Conservation (phyloP, 208 protist species). For the Trypanosomatidae sp. region DNA sequence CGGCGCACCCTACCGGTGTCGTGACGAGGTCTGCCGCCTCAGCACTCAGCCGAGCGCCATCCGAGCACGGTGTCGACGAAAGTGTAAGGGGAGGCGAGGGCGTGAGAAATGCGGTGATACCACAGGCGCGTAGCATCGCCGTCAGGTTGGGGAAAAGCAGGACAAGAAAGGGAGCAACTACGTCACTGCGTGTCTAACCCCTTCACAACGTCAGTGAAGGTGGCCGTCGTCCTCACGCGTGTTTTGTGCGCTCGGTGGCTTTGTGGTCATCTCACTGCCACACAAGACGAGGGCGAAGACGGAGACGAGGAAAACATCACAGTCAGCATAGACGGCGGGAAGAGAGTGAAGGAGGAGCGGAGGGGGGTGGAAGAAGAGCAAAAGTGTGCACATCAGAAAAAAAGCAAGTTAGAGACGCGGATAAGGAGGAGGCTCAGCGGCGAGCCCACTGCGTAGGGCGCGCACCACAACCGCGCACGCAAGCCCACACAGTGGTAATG, state of each 20-base stretch:
- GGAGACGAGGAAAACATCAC: background rate
- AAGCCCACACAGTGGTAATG: background rate
- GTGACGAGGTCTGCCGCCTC: background rate
- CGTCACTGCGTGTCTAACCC: background rate
- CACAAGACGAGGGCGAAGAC: background rate
- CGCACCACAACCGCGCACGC: background rate
- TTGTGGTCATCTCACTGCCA: background rate
- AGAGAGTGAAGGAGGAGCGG: background rate
- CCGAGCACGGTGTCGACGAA: background rate
- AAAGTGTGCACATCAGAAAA: background rate
- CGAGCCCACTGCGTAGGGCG: background rate
- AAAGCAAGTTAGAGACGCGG: background rate
- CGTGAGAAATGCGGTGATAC: constrained; percentile 37
- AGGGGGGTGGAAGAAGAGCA: background rate
- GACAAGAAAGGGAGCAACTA: background rate
- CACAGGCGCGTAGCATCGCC: constrained; percentile 68
- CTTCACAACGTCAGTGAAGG: background rate
- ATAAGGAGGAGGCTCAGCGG: background rate
- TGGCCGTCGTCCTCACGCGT: too few species aligned
- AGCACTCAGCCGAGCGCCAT: background rate
- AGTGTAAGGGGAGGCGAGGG: background rate
- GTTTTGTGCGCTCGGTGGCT: background rate
- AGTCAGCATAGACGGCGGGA: background rate
- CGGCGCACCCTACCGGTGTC: constrained; percentile 9
- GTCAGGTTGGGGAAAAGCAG: background rate